These are phyloP conservation scores for Gossypium rotundifolium DNA, from an alignment of 345 rosid genomes.

Conservation along the genomic window DNA sequence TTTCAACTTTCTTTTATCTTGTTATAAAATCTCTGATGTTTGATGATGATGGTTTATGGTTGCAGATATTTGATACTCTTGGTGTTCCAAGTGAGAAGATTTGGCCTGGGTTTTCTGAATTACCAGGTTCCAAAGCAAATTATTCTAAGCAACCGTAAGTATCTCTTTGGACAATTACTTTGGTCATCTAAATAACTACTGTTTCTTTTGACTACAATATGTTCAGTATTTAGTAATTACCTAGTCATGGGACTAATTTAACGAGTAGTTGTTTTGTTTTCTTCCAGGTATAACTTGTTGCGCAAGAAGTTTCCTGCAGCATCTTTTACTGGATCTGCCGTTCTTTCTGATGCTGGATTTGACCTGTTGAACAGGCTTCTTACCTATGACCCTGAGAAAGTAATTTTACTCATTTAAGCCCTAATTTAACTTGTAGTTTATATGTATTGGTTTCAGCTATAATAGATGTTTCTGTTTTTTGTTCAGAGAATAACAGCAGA, in stretches of 20 bases:
- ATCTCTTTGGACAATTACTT: not conserved
- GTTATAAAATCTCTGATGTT: not conserved
- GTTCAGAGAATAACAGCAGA: slow-evolving; percentile 64
- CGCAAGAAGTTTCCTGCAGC: slow-evolving; percentile 76
- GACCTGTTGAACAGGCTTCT: slow-evolving; percentile 68
- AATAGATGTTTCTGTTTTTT: not conserved
- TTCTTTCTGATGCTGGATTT: slow-evolving; percentile 75
- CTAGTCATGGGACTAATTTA: slow-evolving; percentile 22
- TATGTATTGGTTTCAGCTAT: not conserved
- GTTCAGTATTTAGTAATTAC: slow-evolving; percentile 7
- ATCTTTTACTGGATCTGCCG: slow-evolving; percentile 63
- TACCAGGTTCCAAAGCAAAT: slow-evolving; percentile 66
- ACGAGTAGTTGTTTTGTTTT: slow-evolving; percentile 9
- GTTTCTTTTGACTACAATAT: slow-evolving; percentile 12
- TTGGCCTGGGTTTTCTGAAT: slow-evolving; percentile 69
- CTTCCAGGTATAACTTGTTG: slow-evolving; percentile 56
- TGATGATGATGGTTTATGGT: not conserved
- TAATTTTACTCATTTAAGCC: not conserved
- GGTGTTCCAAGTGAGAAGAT: slow-evolving; percentile 73
- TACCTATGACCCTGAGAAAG: slow-evolving; percentile 58
- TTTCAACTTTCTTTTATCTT: not conserved
- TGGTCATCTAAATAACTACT: not conserved
- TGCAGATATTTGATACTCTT: slow-evolving; percentile 66
- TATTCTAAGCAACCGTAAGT: slow-evolving; percentile 56
- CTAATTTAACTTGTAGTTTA: not conserved